Percentiles rank a stretch among this genome's conserved stretches.
Conservation (phyloP, 176 grass and related monocot genomes). For the Zea mays region DNA sequence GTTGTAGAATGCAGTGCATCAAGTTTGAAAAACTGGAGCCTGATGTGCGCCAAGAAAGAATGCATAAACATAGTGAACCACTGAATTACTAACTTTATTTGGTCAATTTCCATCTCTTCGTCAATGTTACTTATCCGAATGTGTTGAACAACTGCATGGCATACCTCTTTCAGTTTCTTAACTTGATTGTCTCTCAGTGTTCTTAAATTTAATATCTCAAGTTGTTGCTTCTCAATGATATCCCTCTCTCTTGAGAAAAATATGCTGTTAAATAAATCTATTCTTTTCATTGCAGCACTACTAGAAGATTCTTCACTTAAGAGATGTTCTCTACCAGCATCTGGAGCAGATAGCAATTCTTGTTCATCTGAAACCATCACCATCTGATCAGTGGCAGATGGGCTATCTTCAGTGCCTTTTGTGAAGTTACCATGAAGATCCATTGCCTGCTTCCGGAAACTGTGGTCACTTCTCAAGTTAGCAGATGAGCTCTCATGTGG, state of each 20-base stretch:
- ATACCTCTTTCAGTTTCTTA: slow-evolving; percentile 41
- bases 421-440: slow-evolving; percentile 36
- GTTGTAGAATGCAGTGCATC: slow-evolving; percentile 43
- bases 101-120: slow-evolving; percentile 36
- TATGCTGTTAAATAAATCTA: slow-evolving; percentile 52
- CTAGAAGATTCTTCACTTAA: slow-evolving; percentile 26
- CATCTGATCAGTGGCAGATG: slow-evolving; percentile 32
- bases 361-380: slow-evolving; percentile 38
- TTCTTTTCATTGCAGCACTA: slow-evolving; percentile 4
- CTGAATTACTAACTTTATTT: slow-evolving; percentile 45
- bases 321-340: slow-evolving; percentile 23
- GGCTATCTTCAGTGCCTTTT: slow-evolving; percentile 36
- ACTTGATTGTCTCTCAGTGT: slow-evolving; percentile 46
- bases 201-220: slow-evolving; percentile 50
- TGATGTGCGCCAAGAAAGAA: slow-evolving; percentile 66
- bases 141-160: slow-evolving; percentile 48
- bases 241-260: slow-evolving; percentile 49
- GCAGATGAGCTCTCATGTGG: slow-evolving; percentile 32
- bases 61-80: slow-evolving; percentile 48
- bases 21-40: slow-evolving; percentile 50
- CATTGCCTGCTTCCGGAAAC: slow-evolving; percentile 21
- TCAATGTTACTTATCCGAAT: slow-evolving; percentile 35
- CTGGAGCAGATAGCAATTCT: slow-evolving; percentile 37
- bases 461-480: slow-evolving; percentile 23
- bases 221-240: slow-evolving; percentile 55